Evolutionary conservation across 306 rosid genomes (phyloP).

Genomic region (Trifolium subterraneum): DNA sequence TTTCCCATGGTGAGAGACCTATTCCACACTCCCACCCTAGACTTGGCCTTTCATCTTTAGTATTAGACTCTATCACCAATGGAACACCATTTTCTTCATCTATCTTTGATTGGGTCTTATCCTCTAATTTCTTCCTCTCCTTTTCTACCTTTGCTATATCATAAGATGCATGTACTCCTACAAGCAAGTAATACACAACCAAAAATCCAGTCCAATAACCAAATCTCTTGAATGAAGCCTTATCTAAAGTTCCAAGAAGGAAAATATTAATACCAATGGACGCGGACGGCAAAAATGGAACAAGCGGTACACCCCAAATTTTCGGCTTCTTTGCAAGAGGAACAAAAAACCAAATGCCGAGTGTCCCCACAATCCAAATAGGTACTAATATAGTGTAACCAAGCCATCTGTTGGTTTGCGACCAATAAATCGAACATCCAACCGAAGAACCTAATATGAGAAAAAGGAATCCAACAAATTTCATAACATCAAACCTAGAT

Average conservation of each 20-base stretch:
- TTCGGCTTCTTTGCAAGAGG: slow-evolving; percentile 64
- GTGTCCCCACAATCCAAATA: slow-evolving; percentile 59
- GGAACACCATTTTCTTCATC: slow-evolving; percentile 47
- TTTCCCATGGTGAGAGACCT: too few species aligned
- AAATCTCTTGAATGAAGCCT: slow-evolving; percentile 62
- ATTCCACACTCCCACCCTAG: too few species aligned
- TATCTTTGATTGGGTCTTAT: neutral
- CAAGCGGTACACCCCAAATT: slow-evolving; percentile 76
- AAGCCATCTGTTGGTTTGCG: slow-evolving; percentile 35
- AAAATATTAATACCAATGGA: slow-evolving; percentile 72
- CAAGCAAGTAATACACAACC: slow-evolving; percentile 56
- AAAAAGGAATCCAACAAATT: slow-evolving; percentile 46
- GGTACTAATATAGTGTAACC: slow-evolving; percentile 52
- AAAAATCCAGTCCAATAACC: slow-evolving; percentile 55
- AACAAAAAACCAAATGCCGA: slow-evolving; percentile 58
- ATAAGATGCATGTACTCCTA: slow-evolving; percentile 72
- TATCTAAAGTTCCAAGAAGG: slow-evolving; percentile 78
- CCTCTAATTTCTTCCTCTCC: neutral
- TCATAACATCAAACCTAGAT: slow-evolving; percentile 25
- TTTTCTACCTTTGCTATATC: slow-evolving; percentile 55
- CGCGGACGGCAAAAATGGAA: slow-evolving; percentile 71
- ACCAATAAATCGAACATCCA: slow-evolving; percentile 57
- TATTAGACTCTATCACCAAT: neutral
- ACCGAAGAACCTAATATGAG: slow-evolving; percentile 54
- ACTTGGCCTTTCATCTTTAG: slow-evolving; percentile 22